Evolutionary conservation across 2,329 filamentous ascomycete species (phyloP).

Genomic region (Fusarium fracticaudum): DNA sequence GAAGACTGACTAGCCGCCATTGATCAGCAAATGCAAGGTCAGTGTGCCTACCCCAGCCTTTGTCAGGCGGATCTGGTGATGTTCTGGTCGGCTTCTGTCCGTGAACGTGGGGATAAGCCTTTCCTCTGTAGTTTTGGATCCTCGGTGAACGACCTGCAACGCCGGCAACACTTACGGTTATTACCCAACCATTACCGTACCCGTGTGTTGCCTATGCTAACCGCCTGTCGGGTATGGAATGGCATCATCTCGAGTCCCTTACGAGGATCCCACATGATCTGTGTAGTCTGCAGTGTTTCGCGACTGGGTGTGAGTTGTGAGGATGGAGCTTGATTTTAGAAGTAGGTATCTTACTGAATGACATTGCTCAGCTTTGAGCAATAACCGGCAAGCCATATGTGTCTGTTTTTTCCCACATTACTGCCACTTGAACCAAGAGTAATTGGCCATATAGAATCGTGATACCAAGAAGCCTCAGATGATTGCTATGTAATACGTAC

Average conservation of each 20-base stretch:
- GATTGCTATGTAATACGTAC: not conserved
- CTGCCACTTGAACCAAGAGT: not conserved
- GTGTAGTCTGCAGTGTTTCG: conserved; percentile 34
- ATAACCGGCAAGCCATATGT: not conserved
- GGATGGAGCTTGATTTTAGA: conserved; percentile 5
- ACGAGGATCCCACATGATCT: conserved; percentile 35
- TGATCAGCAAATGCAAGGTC: conserved; percentile 21
- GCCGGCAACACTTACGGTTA: conserved; percentile 18
- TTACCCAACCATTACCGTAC: conserved; percentile 35
- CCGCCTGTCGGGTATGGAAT: conserved; percentile 28
- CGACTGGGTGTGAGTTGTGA: conserved; percentile 16
- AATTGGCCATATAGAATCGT: not conserved
- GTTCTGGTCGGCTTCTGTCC: conserved; percentile 26
- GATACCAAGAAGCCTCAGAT: not conserved
- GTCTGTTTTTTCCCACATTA: not conserved
- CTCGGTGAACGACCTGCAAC: conserved; percentile 13
- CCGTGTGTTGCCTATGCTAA: conserved; percentile 42
- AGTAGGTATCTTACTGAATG: not conserved
- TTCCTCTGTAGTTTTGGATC: not conserved
- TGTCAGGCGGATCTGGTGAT: conserved; percentile 13
- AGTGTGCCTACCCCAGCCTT: conserved; percentile 8
- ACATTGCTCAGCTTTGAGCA: not conserved
- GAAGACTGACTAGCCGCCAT: conserved; percentile 4
- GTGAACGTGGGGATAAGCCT: conserved; percentile 11
- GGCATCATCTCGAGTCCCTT: conserved; percentile 19